Conservation (phyloP, 2,329 filamentous ascomycete species). For the Aspergillus brunneoviolaceus region DNA sequence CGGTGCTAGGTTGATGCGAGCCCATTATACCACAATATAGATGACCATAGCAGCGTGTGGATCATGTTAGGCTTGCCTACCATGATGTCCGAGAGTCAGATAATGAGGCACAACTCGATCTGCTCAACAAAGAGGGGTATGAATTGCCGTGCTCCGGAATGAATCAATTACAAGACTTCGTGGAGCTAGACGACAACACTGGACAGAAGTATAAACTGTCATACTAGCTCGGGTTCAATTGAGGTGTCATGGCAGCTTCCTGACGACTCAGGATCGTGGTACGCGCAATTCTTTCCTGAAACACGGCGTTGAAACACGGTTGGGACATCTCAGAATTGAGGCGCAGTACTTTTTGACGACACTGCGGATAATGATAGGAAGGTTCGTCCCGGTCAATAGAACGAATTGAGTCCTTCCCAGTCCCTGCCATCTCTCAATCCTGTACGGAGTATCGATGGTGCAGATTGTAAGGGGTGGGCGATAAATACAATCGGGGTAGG, state of each 20-base stretch:
- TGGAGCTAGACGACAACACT: too few relatives aligned
- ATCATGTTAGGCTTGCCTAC: neutral
- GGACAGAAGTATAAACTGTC: too few relatives aligned
- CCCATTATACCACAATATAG: too few relatives aligned
- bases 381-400: neutral
- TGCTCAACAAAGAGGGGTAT: neutral
- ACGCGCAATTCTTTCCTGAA: neutral
- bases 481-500: too few relatives aligned
- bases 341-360: neutral
- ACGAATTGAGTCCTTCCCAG: neutral
- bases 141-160: neutral
- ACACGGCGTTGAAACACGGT: neutral
- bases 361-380: neutral
- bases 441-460: neutral
- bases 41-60: too few relatives aligned
- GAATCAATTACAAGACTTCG: neutral
- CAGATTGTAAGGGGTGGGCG: neutral
- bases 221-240: too few relatives aligned
- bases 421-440: neutral
- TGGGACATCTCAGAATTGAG: neutral
- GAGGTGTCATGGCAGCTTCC: too few relatives aligned
- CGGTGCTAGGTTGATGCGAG: too few relatives aligned
- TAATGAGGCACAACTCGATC: neutral
- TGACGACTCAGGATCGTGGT: neutral
- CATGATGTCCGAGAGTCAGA: neutral